phyloP scores from a whole-genome alignment of 2,329 filamentous ascomycete genomes.

The Pseudocercospora eumusae region DNA sequence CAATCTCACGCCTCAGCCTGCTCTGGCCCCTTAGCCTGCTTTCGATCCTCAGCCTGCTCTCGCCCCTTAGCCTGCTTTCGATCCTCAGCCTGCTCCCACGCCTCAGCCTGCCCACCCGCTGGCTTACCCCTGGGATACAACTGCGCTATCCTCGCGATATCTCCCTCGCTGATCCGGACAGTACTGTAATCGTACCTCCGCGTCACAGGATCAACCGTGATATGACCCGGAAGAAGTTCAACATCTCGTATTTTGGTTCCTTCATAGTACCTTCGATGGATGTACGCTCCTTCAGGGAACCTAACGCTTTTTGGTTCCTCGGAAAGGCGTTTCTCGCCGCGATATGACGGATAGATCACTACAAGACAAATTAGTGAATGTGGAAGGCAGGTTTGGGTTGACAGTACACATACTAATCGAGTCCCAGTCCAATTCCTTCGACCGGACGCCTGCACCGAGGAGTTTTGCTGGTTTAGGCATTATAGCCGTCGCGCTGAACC shows the following conservation, averaged over 20 bases:
- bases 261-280: not conserved
- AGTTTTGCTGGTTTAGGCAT: not conserved
- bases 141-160: conserved; percentile 6
- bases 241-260: not conserved
- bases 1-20: too few relatives aligned
- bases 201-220: not conserved
- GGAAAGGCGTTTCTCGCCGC: not conserved
- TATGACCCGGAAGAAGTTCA: not conserved
- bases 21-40: too few relatives aligned
- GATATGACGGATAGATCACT: not conserved
- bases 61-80: too few relatives aligned
- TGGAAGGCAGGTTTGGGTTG: not conserved
- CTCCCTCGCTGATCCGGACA: not conserved
- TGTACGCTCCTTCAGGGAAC: not conserved
- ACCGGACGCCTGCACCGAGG: not conserved
- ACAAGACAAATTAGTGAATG: not conserved
- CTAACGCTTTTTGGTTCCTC: not conserved
- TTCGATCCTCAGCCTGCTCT: too few relatives aligned
- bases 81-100: not conserved
- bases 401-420: not conserved
- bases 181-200: not conserved
- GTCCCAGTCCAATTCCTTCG: not conserved
- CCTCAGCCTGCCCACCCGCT: not conserved
- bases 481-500: not conserved
- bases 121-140: not conserved